These are phyloP conservation scores for Staphylotrichum tortipilum DNA, from an alignment of 495 filamentous ascomycete species.

Conservation along the genomic window DNA sequence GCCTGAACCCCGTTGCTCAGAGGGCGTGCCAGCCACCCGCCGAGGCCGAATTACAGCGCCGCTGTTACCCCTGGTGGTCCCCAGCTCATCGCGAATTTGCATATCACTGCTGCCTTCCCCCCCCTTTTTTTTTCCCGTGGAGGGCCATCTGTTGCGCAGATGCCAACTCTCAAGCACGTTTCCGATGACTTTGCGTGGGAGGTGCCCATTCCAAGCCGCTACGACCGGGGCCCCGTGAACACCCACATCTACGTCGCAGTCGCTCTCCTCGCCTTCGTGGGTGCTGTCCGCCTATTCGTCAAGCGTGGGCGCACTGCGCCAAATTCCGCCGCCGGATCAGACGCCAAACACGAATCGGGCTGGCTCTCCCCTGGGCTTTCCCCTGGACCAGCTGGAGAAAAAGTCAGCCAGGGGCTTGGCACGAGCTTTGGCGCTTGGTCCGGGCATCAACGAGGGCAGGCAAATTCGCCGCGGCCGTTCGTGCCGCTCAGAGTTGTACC, in stretches of 20 bases:
- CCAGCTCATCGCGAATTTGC: slow-evolving; percentile 17
- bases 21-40: slow-evolving; percentile 22
- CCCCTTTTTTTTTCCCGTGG: slow-evolving; percentile 21
- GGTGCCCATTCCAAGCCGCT: slow-evolving; percentile 11
- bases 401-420: neutral
- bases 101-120: too few relatives aligned
- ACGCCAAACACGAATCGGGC: neutral
- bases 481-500: slow-evolving; percentile 4
- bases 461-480: slow-evolving; percentile 4
- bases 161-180: slow-evolving; percentile 35
- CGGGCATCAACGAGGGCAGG: slow-evolving; percentile 3
- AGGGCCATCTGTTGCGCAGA: slow-evolving; percentile 20
- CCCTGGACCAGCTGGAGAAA: neutral
- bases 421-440: neutral
- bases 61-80: slow-evolving; percentile 2
- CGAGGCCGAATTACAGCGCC: slow-evolving; percentile 15
- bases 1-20: slow-evolving; percentile 9
- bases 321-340: neutral
- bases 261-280: slow-evolving; percentile 21
- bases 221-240: slow-evolving; percentile 18
- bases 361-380: neutral
- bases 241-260: slow-evolving; percentile 26
- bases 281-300: slow-evolving; percentile 2
- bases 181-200: slow-evolving; percentile 27
- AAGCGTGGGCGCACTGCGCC: neutral